phyloP scores from a whole-genome alignment of 176 grass and related monocot genomes.

The Tuctoria greenei region DNA sequence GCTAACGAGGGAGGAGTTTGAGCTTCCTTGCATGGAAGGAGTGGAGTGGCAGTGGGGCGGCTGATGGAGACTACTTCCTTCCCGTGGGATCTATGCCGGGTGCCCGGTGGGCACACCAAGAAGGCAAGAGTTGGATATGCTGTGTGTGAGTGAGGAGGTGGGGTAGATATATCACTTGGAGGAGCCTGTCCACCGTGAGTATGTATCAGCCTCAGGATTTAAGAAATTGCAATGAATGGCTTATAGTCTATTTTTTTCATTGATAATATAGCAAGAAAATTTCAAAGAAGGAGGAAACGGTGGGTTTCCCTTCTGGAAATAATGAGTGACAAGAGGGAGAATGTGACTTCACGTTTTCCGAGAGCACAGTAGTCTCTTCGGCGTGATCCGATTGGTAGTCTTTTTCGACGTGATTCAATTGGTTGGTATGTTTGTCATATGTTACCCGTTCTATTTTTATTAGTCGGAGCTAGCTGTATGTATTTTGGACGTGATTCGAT shows the following conservation, averaged over 20 bases:
- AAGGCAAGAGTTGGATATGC: neutral
- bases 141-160: neutral
- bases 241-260: neutral
- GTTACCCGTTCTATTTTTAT: too few species aligned
- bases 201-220: neutral
- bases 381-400: neutral
- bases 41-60: constrained; percentile 11
- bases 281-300: neutral
- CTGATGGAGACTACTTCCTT: neutral
- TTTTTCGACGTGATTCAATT: neutral
- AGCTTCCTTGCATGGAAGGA: constrained; percentile 22
- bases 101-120: neutral
- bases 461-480: too few species aligned
- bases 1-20: neutral
- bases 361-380: neutral
- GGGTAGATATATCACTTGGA: neutral
- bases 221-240: neutral
- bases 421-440: too few species aligned
- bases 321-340: neutral
- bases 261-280: neutral
- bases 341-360: neutral
- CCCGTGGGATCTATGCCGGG: neutral
- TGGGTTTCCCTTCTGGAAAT: neutral
- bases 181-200: neutral
- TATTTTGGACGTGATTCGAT: too few species aligned